Conservation (phyloP, 108 stramenopile species). For the Parmales sp. region DNA sequence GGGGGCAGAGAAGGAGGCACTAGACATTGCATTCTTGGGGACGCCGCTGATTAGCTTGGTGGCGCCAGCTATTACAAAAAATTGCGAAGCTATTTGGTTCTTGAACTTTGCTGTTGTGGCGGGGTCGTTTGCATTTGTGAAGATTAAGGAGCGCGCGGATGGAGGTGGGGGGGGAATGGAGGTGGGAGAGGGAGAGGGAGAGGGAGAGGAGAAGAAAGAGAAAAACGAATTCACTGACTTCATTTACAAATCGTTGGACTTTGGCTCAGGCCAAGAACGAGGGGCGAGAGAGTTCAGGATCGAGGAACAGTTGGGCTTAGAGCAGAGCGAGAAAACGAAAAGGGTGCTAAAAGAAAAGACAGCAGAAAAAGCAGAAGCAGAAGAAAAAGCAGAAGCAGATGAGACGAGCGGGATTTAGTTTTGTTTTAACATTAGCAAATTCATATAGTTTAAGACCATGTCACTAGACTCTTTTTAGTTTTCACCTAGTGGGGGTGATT, state of each 20-base stretch:
- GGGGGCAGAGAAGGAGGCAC: conserved; percentile 80
- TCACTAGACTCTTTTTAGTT: too few species aligned
- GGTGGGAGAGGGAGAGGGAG: conserved; percentile 71
- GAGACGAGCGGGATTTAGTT: too few species aligned
- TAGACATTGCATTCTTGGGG: conserved; percentile 87
- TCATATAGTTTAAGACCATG: too few species aligned
- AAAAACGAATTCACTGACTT: not conserved
- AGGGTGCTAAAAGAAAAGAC: too few species aligned
- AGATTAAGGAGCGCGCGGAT: conserved; percentile 16
- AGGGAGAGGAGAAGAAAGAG: conserved; percentile 28
- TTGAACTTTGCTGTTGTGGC: conserved; percentile 53
- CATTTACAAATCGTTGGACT: not conserved
- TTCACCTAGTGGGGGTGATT: too few species aligned
- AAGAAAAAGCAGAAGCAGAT: too few species aligned
- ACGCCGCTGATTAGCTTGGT: conserved; percentile 72
- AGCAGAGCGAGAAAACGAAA: too few species aligned
- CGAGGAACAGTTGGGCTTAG: too few species aligned
- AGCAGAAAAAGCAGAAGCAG: too few species aligned
- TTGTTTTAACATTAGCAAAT: too few species aligned
- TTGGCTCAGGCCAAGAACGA: conserved; percentile 30
- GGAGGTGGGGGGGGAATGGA: conserved; percentile 40
- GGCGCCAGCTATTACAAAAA: conserved; percentile 81
- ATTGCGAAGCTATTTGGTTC: conserved; percentile 72
- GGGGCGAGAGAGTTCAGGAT: too few species aligned
- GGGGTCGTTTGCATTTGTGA: conserved; percentile 61